phyloP scores from a whole-genome alignment of 2,329 filamentous ascomycete species.

The Tympanopsis confertula region DNA sequence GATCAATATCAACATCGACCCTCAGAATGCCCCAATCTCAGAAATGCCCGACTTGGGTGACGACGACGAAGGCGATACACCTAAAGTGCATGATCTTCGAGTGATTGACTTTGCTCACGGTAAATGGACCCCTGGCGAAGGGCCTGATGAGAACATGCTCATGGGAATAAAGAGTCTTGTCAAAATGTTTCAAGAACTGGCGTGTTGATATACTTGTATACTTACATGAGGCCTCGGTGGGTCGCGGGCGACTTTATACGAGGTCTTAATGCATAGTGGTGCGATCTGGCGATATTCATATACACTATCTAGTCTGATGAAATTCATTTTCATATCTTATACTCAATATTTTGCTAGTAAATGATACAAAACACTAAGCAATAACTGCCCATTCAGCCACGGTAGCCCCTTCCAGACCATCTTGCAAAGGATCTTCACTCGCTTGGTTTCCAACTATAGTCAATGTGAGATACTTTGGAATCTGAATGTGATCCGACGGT shows the following conservation, averaged over 20 bases:
- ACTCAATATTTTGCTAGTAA: background rate
- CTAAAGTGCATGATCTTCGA: slow-evolving; percentile 67
- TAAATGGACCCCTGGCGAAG: slow-evolving; percentile 66
- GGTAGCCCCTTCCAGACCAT: background rate
- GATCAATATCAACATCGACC: slow-evolving; percentile 5
- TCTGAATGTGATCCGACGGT: background rate
- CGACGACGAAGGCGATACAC: slow-evolving; percentile 34
- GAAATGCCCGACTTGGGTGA: background rate
- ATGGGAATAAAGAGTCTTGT: slow-evolving; percentile 62
- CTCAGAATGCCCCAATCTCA: too few relatives aligned
- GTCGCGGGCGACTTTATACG: background rate
- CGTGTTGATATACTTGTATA: background rate
- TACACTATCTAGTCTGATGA: too few relatives aligned
- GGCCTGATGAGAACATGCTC: slow-evolving; percentile 76
- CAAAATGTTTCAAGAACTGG: slow-evolving; percentile 58
- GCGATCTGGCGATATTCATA: background rate
- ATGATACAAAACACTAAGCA: background rate
- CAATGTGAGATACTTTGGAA: background rate
- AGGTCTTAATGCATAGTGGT: background rate
- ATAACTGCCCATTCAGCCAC: background rate
- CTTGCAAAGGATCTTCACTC: background rate
- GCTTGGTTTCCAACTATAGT: background rate
- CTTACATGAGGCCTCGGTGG: background rate
- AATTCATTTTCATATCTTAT: background rate
- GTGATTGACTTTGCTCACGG: slow-evolving; percentile 98